Evolutionary conservation across 495 filamentous ascomycete species (phyloP).

Genomic region (Rusavskia elegans): DNA sequence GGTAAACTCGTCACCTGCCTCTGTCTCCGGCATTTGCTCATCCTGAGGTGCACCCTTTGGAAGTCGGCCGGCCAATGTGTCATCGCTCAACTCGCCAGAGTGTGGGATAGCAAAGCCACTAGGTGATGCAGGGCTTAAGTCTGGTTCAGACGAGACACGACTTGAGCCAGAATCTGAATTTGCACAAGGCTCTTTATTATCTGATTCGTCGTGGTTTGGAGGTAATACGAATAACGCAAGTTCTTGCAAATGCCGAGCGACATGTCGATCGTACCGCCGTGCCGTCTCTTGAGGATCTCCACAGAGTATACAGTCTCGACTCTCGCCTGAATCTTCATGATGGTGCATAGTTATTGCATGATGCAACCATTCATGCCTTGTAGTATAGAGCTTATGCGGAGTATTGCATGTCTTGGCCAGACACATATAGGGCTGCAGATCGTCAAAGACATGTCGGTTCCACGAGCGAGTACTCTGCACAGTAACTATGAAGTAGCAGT

Average conservation of each 20-base stretch:
- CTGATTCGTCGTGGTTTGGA: not conserved
- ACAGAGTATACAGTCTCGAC: not conserved
- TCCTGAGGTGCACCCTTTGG: too few relatives aligned
- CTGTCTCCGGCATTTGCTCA: too few relatives aligned
- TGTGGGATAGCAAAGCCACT: too few relatives aligned
- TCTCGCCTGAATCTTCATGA: not conserved
- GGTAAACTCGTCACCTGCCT: too few relatives aligned
- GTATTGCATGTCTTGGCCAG: constrained; percentile 3
- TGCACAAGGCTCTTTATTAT: not conserved
- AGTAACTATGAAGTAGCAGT: constrained; percentile 4
- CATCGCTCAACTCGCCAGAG: too few relatives aligned
- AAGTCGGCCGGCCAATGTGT: too few relatives aligned
- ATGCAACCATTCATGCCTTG: constrained; percentile 12
- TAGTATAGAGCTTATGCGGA: constrained; percentile 7
- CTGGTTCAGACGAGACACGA: too few relatives aligned
- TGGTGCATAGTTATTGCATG: not conserved
- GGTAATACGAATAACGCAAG: constrained; percentile 13
- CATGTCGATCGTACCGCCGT: constrained; percentile 2
- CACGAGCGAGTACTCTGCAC: not conserved
- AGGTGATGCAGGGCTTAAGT: too few relatives aligned
- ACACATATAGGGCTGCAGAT: constrained; percentile 14
- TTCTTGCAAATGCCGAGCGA: constrained; percentile 11
- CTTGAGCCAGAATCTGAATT: too few relatives aligned
- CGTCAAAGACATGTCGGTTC: constrained; percentile 10
- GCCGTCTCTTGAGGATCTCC: not conserved